Evolutionary conservation across 257 asterid species (phyloP).

Genomic region (Solanum dulcamara): DNA sequence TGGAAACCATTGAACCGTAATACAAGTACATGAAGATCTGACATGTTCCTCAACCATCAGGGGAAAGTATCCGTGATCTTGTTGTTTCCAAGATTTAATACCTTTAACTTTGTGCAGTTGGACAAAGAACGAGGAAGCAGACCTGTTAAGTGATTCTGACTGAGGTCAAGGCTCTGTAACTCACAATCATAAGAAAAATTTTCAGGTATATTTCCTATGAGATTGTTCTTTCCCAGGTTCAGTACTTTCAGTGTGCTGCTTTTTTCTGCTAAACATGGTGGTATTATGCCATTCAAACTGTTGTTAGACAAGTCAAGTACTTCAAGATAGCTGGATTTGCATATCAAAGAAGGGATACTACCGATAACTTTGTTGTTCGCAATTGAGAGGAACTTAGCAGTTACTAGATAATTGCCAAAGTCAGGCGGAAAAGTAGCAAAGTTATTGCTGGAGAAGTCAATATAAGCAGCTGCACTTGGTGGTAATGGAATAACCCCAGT

Average conservation of each 20-base stretch:
- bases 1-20: constrained; percentile 37
- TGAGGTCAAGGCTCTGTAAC: constrained; percentile 34
- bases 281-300: constrained; percentile 27
- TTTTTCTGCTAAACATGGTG: constrained; percentile 24
- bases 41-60: constrained; percentile 11
- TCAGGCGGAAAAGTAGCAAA: constrained; percentile 11
- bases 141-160: constrained; percentile 29
- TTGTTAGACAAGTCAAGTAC: constrained; percentile 49
- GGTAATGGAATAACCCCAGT: neutral
- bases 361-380: constrained; percentile 34
- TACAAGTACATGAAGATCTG: constrained; percentile 42
- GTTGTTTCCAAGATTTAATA: constrained; percentile 33
- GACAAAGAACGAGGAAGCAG: constrained; percentile 30
- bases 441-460: constrained; percentile 20
- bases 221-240: constrained; percentile 36
- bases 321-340: constrained; percentile 29
- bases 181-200: constrained; percentile 14
- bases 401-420: constrained; percentile 4
- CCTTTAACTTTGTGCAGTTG: constrained; percentile 24
- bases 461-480: constrained; percentile 1
- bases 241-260: constrained; percentile 11
- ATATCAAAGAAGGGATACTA: constrained; percentile 40
- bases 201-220: constrained; percentile 28
- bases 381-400: constrained; percentile 20
- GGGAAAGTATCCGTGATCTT: constrained; percentile 12